These are phyloP conservation scores for Penicillium capsulatum DNA, from an alignment of 2,329 filamentous ascomycete species.

Conservation along the genomic window DNA sequence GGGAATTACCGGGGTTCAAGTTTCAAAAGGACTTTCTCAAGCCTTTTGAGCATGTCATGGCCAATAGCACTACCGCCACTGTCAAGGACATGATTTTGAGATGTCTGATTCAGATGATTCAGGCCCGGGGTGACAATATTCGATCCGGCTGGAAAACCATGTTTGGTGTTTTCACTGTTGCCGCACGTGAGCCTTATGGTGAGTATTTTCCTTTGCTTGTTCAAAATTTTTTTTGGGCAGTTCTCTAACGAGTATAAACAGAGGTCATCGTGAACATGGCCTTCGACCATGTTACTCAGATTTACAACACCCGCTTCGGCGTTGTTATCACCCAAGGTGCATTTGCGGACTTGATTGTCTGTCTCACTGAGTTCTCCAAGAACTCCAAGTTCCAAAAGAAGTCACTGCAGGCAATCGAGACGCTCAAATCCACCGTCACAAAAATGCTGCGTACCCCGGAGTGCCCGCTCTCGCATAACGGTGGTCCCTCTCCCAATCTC, in stretches of 20 bases:
- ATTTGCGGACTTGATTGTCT: slow-evolving; percentile 94
- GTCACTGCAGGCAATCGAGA: slow-evolving; percentile 90
- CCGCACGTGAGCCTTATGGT: slow-evolving; percentile 81
- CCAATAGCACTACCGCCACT: slow-evolving; percentile 81
- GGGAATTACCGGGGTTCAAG: slow-evolving; percentile 96
- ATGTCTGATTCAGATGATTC: slow-evolving; percentile 98
- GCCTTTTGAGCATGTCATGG: slow-evolving; percentile 95
- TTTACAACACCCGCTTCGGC: slow-evolving; percentile 93
- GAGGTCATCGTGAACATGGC: slow-evolving; percentile 95
- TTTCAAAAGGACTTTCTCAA: slow-evolving; percentile 99
- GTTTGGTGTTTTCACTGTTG: slow-evolving; percentile 98
- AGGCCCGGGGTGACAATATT: slow-evolving; percentile 93
- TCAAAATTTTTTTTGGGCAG: background rate
- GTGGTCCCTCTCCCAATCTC: slow-evolving; percentile 46
- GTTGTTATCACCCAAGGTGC: slow-evolving; percentile 95
- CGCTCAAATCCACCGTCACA: slow-evolving; percentile 85
- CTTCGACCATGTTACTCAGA: slow-evolving; percentile 92
- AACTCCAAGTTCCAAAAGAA: slow-evolving; percentile 99
- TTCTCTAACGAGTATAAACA: slow-evolving; percentile 30
- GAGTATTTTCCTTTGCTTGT: slow-evolving; percentile 26
- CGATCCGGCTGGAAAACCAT: slow-evolving; percentile 98
- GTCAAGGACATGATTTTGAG: slow-evolving; percentile 97
- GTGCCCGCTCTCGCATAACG: slow-evolving; percentile 75
- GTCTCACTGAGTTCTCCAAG: slow-evolving; percentile 96
- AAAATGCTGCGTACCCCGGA: slow-evolving; percentile 95